Evolutionary conservation across 352 stramenopile genomes (phyloP).

Genomic region (Phytopythium oedochilum): DNA sequence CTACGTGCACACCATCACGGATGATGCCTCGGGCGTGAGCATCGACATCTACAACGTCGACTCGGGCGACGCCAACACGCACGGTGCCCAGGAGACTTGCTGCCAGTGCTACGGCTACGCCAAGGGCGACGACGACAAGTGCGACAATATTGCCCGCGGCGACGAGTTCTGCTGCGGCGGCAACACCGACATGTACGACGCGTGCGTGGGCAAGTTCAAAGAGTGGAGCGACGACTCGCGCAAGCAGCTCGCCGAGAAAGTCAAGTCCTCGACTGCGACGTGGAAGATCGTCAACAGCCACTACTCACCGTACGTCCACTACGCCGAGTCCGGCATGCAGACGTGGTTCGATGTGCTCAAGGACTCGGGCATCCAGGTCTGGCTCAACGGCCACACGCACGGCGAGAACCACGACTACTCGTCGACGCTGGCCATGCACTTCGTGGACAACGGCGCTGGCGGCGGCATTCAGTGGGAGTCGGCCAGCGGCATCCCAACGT

Average conservation of each 20-base stretch:
- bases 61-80: constrained; percentile 54
- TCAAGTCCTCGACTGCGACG: constrained; percentile 54
- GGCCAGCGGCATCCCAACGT: constrained; percentile 58
- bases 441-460: constrained; percentile 75
- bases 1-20: constrained; percentile 53
- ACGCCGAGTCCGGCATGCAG: constrained; percentile 43
- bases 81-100: constrained; percentile 67
- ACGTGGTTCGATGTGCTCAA: constrained; percentile 57
- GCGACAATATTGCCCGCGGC: constrained; percentile 43
- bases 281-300: constrained; percentile 88
- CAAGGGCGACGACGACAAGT: constrained; percentile 38
- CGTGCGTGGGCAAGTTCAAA: constrained; percentile 58
- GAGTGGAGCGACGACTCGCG: constrained; percentile 71
- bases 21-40: constrained; percentile 30
- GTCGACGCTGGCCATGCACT: constrained; percentile 37
- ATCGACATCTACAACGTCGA: constrained; percentile 80
- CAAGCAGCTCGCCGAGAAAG: constrained; percentile 40
- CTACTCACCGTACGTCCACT: constrained; percentile 78
- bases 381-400: constrained; percentile 74
- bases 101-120: constrained; percentile 83
- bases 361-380: constrained; percentile 51
- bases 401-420: constrained; percentile 75
- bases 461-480: constrained; percentile 80
- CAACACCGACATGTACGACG: constrained; percentile 45
- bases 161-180: constrained; percentile 50